phyloP scores from a whole-genome alignment of 2,329 filamentous ascomycete species.

The Ophiostoma ips region DNA sequence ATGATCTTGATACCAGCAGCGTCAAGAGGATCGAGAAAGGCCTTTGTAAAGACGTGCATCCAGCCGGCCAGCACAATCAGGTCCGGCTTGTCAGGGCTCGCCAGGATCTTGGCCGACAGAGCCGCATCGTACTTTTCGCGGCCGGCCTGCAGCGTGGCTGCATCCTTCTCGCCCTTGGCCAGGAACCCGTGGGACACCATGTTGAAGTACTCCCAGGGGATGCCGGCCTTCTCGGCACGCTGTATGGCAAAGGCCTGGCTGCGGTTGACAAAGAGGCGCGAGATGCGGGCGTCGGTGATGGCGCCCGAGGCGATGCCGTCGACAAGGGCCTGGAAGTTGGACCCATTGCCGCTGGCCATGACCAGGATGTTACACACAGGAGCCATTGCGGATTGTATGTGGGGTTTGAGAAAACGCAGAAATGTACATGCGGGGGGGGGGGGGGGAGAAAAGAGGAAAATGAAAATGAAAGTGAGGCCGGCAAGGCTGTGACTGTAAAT shows the following conservation, averaged over 20 bases:
- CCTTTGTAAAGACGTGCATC: slow-evolving; percentile 67
- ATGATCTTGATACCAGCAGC: slow-evolving; percentile 53
- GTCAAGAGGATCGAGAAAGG: slow-evolving; percentile 56
- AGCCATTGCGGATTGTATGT: slow-evolving; percentile 5
- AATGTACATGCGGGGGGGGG: too few relatives aligned
- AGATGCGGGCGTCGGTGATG: slow-evolving; percentile 30
- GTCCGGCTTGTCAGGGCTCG: slow-evolving; percentile 37
- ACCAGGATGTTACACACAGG: slow-evolving; percentile 42
- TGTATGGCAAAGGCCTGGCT: slow-evolving; percentile 30
- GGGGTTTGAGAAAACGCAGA: neutral
- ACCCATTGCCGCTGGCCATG: slow-evolving; percentile 60
- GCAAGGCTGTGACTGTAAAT: neutral
- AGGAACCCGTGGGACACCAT: slow-evolving; percentile 57
- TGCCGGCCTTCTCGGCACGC: slow-evolving; percentile 35
- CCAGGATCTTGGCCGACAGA: slow-evolving; percentile 52
- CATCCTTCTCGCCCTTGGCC: slow-evolving; percentile 44
- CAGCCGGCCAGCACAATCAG: slow-evolving; percentile 73
- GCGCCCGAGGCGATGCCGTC: slow-evolving; percentile 28
- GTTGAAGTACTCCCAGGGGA: slow-evolving; percentile 71
- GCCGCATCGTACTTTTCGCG: slow-evolving; percentile 62
- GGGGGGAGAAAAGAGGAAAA: neutral
- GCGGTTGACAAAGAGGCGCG: slow-evolving; percentile 34
- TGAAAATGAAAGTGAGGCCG: neutral
- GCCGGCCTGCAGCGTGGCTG: slow-evolving; percentile 36
- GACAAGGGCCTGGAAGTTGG: slow-evolving; percentile 64